These are phyloP conservation scores for Myxozyma geophila DNA, from an alignment of 805 yeast species.

Conservation along the genomic window DNA sequence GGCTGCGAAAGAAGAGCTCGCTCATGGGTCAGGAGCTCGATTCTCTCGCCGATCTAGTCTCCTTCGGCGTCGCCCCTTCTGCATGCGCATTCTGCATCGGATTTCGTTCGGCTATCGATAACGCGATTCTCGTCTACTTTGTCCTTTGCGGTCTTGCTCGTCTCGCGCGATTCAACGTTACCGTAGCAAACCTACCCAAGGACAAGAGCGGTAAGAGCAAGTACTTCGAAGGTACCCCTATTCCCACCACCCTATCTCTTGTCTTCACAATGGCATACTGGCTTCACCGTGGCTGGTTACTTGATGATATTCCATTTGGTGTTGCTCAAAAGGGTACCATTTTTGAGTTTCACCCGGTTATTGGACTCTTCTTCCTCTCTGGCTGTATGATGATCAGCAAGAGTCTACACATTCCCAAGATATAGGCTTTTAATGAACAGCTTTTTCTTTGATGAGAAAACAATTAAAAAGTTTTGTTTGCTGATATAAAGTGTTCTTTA, in stretches of 20 bases:
- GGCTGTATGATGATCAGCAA: constrained; percentile 94
- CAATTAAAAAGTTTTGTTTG: neutral
- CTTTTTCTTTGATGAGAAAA: too few relatives aligned
- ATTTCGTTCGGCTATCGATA: constrained; percentile 81
- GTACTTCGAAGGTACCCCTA: constrained; percentile 95
- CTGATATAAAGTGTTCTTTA: neutral
- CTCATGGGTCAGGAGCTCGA: constrained; percentile 98
- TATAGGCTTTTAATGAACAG: constrained; percentile 45
- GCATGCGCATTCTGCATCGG: constrained; percentile 91
- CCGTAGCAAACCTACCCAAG: constrained; percentile 90
- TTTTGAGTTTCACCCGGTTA: constrained; percentile 76
- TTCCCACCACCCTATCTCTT: constrained; percentile 81
- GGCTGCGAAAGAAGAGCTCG: constrained; percentile 87
- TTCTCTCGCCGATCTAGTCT: constrained; percentile 85
- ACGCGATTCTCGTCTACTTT: constrained; percentile 74
- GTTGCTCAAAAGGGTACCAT: constrained; percentile 56
- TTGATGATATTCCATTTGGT: constrained; percentile 68
- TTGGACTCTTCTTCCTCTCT: constrained; percentile 66
- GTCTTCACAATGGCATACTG: constrained; percentile 74
- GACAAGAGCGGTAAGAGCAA: constrained; percentile 81
- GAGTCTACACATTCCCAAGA: constrained; percentile 88
- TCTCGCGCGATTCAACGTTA: constrained; percentile 92
- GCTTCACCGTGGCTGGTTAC: constrained; percentile 55
- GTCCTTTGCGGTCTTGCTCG: constrained; percentile 93
- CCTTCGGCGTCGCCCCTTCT: constrained; percentile 96